Percentiles rank a stretch among this genome's conserved stretches.
phyloP scores from a whole-genome alignment of 2,329 filamentous ascomycete species.

The Exophiala sp. region DNA sequence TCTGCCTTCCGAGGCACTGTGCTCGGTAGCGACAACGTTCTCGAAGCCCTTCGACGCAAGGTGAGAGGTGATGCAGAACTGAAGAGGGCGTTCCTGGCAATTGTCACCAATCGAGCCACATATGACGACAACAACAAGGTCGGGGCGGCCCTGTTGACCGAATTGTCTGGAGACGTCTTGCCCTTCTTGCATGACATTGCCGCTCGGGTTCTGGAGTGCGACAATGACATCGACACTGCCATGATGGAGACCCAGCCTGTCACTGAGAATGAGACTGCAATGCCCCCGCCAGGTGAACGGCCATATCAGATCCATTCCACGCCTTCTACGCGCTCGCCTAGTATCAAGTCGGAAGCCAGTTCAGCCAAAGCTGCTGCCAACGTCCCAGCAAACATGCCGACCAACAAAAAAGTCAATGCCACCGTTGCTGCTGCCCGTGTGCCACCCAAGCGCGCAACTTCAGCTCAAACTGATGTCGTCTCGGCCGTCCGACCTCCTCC shows the following conservation, averaged over 20 bases:
- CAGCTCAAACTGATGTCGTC: background rate
- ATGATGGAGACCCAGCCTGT: background rate
- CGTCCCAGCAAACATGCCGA: no score
- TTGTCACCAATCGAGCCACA: slow-evolving; percentile 5
- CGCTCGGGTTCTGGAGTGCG: slow-evolving; percentile 5
- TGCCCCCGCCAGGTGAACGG: background rate
- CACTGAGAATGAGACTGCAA: background rate
- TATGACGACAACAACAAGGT: background rate
- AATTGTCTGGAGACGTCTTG: slow-evolving; percentile 15
- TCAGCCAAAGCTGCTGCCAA: background rate
- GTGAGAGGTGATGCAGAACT: slow-evolving; percentile 8
- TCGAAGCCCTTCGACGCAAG: slow-evolving; percentile 14
- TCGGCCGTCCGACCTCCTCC: no score
- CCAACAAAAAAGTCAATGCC: no score
- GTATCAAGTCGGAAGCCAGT: slow-evolving; percentile 12
- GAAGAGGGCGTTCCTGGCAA: slow-evolving; percentile 12
- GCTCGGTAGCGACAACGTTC: slow-evolving; percentile 8
- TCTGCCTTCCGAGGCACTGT: slow-evolving; percentile 5
- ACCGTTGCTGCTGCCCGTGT: background rate
- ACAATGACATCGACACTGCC: slow-evolving; percentile 1
- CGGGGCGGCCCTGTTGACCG: slow-evolving; percentile 12
- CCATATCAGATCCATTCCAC: background rate
- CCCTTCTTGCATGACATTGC: slow-evolving; percentile 13
- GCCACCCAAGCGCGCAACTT: background rate
- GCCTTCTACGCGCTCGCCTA: slow-evolving; percentile 3